Conservation (phyloP, 768 basidiomycete genomes). For the Pleurotus giganteus region DNA sequence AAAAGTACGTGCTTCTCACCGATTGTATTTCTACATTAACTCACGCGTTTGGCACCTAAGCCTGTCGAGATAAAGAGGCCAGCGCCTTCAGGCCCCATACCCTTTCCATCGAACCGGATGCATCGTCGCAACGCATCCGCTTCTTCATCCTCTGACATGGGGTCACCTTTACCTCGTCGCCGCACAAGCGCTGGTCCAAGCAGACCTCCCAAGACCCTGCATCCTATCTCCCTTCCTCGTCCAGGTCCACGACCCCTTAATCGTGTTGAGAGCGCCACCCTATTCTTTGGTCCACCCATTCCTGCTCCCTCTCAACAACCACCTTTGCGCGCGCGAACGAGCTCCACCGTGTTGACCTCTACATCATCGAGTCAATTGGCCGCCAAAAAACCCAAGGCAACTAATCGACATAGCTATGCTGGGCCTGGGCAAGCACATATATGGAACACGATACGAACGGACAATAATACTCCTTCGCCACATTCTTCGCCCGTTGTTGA, state of each 20-base stretch:
- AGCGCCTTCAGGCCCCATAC: not conserved
- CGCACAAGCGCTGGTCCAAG: constrained; percentile 42
- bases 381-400: constrained; percentile 25
- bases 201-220: constrained; percentile 18
- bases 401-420: constrained; percentile 66
- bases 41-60: constrained; percentile 1
- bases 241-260: constrained; percentile 38
- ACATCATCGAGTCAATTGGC: constrained; percentile 17
- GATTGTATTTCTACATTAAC: constrained; percentile 7
- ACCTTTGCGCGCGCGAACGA: constrained; percentile 29
- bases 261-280: constrained; percentile 57
- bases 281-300: constrained; percentile 68
- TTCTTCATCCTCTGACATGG: constrained; percentile 46
- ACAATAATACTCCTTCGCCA: constrained; percentile 42
- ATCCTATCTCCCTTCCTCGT: constrained; percentile 18
- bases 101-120: constrained; percentile 17
- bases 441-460: constrained; percentile 42
- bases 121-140: constrained; percentile 36
- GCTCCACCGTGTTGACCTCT: constrained; percentile 25
- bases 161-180: constrained; percentile 54
- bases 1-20: constrained; percentile 21
- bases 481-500: constrained; percentile 43
- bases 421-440: constrained; percentile 39
- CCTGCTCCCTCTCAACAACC: constrained; percentile 22
- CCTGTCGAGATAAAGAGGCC: constrained; percentile 1